Base-by-base conservation (phyloP, 1,284 basidiomycete genomes). In the Tilletia setariae region DNA sequence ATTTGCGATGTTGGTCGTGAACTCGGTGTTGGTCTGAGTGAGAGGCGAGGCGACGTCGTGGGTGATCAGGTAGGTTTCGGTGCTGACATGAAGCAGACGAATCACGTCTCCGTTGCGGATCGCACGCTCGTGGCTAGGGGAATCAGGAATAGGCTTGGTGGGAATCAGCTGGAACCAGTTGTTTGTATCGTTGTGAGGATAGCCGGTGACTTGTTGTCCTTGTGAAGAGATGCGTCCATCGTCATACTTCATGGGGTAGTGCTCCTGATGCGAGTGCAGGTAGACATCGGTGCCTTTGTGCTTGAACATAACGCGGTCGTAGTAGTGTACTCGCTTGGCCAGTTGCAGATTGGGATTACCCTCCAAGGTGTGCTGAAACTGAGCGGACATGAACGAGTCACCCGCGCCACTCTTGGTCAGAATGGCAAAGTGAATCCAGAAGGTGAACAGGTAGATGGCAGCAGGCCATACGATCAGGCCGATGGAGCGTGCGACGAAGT, bases 191-290 rank as follows among this genome's bases (percentile, higher is more conserved):
- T 91, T 89, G 83, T 94, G 90, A 0, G 89, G 91, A 84, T 98
- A 98, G 53, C 91, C 95, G n/a, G 96, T 98, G 40, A 99, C 96
- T 83, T 98, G 96, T 85, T 98, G 96, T 19, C 93, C 94, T 87
- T 96, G 92, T 76, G 90, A 93, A 77, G 91, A 94, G 82, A 99
- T 90, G 70, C 96, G 91, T 1, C 94, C 94, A 76, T 99, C 96
- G 0, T 95, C 92, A 82, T 99, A 99, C 72, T 90, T 90, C 72
- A 97, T 85, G 40, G 96, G 96, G 82, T 98, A 99, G 25, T 84
- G 86, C 51, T 97, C 93, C 0, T 87, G 83, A 79, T 98, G 95
- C 2, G 96, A 98, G 83, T 98, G 95, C 68, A 99, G 85, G 84
- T 89, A 95, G 42, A 91, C 91, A 77, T 95, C 93, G 35, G 94